phyloP scores from a whole-genome alignment of 441 rosid genomes.

The Populus hybrid region DNA sequence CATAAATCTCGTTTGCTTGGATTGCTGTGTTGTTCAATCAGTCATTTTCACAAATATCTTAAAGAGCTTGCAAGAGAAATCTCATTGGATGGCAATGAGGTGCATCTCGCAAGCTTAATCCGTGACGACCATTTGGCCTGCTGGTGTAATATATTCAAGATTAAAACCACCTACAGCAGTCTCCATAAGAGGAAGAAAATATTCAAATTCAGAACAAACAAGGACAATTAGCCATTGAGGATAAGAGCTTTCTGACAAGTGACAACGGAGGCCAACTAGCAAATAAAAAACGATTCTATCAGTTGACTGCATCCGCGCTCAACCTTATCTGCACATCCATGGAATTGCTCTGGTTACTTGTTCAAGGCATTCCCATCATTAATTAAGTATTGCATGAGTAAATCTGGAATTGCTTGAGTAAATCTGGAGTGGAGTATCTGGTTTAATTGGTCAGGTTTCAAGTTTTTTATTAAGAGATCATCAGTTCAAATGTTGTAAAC shows the following conservation, averaged over 20 bases:
- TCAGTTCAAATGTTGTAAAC: not conserved
- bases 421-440: fast-evolving
- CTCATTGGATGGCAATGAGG: not conserved
- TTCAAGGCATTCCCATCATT: not conserved
- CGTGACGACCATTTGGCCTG: too few species aligned
- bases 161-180: not conserved
- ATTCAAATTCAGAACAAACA: not conserved
- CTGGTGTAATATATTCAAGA: too few species aligned
- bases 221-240: too few species aligned
- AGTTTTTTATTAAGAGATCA: too few species aligned
- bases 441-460: too few species aligned
- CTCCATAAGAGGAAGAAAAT: not conserved
- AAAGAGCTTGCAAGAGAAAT: not conserved
- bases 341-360: not conserved
- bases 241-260: not conserved
- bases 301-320: not conserved
- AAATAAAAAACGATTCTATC: not conserved
- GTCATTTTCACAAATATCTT: conserved; percentile 26
- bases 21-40: conserved; percentile 17
- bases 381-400: too few species aligned
- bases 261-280: too few species aligned
- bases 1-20: conserved; percentile 27
- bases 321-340: not conserved
- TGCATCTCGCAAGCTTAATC: not conserved
- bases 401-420: too few species aligned